Base-by-base conservation (phyloP, 2,329 filamentous ascomycete species). In the Neurospora crassa region DNA sequence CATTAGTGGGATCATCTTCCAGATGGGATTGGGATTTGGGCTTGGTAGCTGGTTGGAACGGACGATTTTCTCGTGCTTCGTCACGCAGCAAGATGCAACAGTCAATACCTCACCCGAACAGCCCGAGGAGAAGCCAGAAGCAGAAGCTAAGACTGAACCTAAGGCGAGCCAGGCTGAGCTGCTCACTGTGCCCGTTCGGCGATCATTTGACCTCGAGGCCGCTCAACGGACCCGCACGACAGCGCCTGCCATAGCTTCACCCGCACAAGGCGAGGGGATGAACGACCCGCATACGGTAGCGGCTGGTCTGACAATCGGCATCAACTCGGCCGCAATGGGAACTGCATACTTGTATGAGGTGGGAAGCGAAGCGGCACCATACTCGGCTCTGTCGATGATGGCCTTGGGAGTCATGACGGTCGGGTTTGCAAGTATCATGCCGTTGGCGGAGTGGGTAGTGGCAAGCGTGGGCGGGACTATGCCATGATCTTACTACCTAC, bases 291-390 rank as follows among this genome's bases (percentile, higher is more conserved):
- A 77, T 1, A 83, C 80, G 0, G 82, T 88, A 2, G 86, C 85
- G 0, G 80, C 83, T 0, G 87, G 87, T 43, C 81, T 86, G 43
- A 81, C 85, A 0, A 82, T 88, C 68, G 87, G 87, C 3, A 84
- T 88, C 79, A 89, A 89, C 73, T 86, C 86, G 1, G 86, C 86
- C 0, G 87, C 87, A 3, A 88, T 89, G 86, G 87, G 87, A 2
- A 87, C 87, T 0, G 83, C 87, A 0, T 86, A 87, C 72, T 80
- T 89, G 16, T 87, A 88, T 71, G 86, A 88, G 77, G 82, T 81
- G 8, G 81, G 80, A 70, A 87, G 84, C 73, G 82, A 81, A 0
- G 84, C 86, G 3, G 85, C 86, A 2, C 86, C 87, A 0, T 88
- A 88, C 74, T 85, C 87, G 2, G 85, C 84, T 1, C 78, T 89